phyloP scores from a whole-genome alignment of 2,329 filamentous ascomycete species.

The Calonectria honghensis region DNA sequence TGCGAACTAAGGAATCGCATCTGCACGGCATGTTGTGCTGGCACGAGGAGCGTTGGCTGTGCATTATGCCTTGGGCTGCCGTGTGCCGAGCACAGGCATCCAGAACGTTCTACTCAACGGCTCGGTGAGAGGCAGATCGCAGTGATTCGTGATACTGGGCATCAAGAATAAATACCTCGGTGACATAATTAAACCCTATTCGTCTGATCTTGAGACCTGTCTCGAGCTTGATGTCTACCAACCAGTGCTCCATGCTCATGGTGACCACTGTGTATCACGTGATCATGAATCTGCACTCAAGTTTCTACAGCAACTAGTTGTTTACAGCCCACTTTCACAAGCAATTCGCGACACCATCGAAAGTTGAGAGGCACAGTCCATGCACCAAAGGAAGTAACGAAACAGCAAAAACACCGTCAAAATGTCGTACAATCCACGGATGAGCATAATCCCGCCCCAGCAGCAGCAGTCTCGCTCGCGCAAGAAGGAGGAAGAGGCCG shows the following conservation, averaged over 20 bases:
- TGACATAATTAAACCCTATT: conserved; percentile 16
- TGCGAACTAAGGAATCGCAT: conserved; percentile 31
- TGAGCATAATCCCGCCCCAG: conserved; percentile 75
- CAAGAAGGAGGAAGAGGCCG: conserved; percentile 76
- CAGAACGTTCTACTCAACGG: conserved; percentile 18
- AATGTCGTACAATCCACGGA: conserved; percentile 77
- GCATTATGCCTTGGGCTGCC: conserved; percentile 25
- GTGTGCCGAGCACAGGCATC: neutral
- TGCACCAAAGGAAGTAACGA: conserved; percentile 16
- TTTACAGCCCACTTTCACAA: conserved; percentile 47
- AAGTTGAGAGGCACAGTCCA: conserved; percentile 26
- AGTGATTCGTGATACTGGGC: neutral
- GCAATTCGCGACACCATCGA: conserved; percentile 39
- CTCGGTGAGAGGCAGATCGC: neutral
- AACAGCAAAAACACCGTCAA: conserved; percentile 43
- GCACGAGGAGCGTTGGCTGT: conserved; percentile 38
- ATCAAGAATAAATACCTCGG: neutral
- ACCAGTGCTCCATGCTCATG: neutral
- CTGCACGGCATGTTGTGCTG: conserved; percentile 34
- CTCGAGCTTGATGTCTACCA: neutral
- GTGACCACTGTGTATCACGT: conserved; percentile 40
- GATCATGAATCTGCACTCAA: conserved; percentile 27
- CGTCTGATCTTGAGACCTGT: conserved; percentile 7
- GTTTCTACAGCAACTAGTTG: conserved; percentile 54
- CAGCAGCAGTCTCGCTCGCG: conserved; percentile 71